Evolutionary conservation across 352 stramenopile species (phyloP), one percentile per base, ranked within the genome.

Genomic region (Thalassiosira ordinaria): DNA sequence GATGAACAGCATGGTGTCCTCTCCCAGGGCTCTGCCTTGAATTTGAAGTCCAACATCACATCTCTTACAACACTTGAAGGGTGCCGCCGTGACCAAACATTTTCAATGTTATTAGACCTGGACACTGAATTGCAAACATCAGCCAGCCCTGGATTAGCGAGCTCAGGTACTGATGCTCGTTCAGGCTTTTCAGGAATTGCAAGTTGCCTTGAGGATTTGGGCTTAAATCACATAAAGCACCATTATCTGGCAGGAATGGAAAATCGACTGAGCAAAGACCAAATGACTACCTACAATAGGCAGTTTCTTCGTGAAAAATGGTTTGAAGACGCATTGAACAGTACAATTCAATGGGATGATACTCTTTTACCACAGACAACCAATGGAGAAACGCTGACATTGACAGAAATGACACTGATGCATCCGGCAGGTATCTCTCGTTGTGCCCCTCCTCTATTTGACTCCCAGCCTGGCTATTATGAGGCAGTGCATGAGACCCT

Each of bases 261-360:
- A 26, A 74, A 41, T 24, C 60, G 27, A 2, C 27, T 78, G 29
- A 9, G 35, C 29, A 59, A 53, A 26, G 44, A 57, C 14, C 18
- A 69, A 56, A 46, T 31, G 18, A 35, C 14, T 37, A 49, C 60
- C 18, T 56, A 22, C 11, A 70, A 56, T 22, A 49, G 52, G 13
- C 18, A 37, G 31, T 84, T 67, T 55, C 71, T 71, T n/a, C 66
- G 74, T 69, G 89, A 93, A 49, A 86, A 89, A 75, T 92, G 86
- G 89, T 92, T 90, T 62, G 82, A 91, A 70, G 82, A 84, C 65
- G 68, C 69, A 22, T 65, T 93, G 24, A 70, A 78, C 16, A 82
- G 63, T 24, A 79, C 74, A 53, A 62, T 24, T 65, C 65, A 69
- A 63, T 88, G 80, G 80, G 75, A 88, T 57, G 51, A 82, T 62